A percentile compares a stretch with the other conserved stretches of the same genome.
Evolutionary conservation across 1,284 basidiomycete species (phyloP).

Genomic region (Trichosporon faecale): DNA sequence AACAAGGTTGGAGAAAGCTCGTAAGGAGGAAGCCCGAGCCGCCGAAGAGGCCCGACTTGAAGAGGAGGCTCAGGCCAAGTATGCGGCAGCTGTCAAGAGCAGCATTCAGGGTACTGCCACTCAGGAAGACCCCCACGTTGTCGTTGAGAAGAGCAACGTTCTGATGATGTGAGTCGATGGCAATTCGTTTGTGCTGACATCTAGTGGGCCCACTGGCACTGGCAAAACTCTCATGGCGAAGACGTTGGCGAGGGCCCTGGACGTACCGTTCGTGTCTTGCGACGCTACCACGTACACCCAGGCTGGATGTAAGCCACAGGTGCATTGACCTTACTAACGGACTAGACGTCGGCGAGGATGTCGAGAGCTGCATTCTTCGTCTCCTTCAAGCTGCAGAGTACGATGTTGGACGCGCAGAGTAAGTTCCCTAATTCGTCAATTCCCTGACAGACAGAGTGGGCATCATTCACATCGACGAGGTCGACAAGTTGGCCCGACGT

Average conservation of each 20-base stretch:
- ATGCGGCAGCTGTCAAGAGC: slow-evolving; percentile 24
- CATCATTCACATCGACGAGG: slow-evolving; percentile 93
- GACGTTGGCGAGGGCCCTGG: slow-evolving; percentile 77
- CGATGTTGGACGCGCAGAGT: slow-evolving; percentile 65
- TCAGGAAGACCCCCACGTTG: slow-evolving; percentile 27
- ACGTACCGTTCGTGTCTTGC: slow-evolving; percentile 77
- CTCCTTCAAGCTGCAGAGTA: slow-evolving; percentile 80
- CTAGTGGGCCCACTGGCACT: slow-evolving; percentile 52
- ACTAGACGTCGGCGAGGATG: slow-evolving; percentile 88
- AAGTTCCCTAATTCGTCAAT: no score
- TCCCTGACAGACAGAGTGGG: slow-evolving; percentile 61
- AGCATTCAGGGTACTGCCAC: slow-evolving; percentile 13
- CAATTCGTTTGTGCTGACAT: slow-evolving; percentile 12
- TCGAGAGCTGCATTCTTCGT: slow-evolving; percentile 81
- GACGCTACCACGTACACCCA: slow-evolving; percentile 55
- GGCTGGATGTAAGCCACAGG: slow-evolving; percentile 49
- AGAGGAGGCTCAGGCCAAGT: slow-evolving; percentile 23
- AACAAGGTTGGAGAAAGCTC: not conserved
- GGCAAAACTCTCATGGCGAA: slow-evolving; percentile 84
- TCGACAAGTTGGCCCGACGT: slow-evolving; percentile 81
- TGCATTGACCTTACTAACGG: slow-evolving; percentile 22
- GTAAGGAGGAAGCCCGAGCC: slow-evolving; percentile 14
- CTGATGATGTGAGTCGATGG: slow-evolving; percentile 66
- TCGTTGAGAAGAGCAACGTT: slow-evolving; percentile 90
- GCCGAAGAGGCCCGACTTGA: slow-evolving; percentile 11